Base-by-base conservation (phyloP, 129 eudicot species). In the Glebionis coronaria region DNA sequence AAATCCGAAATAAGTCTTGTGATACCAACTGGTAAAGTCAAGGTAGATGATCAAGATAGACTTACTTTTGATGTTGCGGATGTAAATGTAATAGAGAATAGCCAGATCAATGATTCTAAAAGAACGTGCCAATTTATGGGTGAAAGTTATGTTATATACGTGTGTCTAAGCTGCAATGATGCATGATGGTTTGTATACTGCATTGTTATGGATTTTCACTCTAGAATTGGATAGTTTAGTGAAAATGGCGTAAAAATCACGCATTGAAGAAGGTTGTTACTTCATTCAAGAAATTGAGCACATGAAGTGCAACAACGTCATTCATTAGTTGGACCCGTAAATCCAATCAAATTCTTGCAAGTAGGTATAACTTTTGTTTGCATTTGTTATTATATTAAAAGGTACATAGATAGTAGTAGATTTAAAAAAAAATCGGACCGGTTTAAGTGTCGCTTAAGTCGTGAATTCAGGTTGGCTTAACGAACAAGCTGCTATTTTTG, bases 11-110 rank as follows among this genome's bases (percentile, higher is more conserved):
- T 11, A 35, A 55, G 73, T 52, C 57, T 65, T 40, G 20, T 59
- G 61, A 78, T 49, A 57, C 66, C 70, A 16, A 19, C 61, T 25
- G 52, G 63, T 56, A 78, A 78, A 52, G 60, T 46, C 19, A 28
- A 20, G 12, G 31, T 42, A 5, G 38, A 65, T 29, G 71, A 52
- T 42, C 45, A 16, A 25, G 71, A 70, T 9, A 31, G 40, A 9
- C 40, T 31, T 31, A 31, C 0, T 31, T 9, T 46, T 9, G 21
- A 64, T 1, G 50, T 13, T 59, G 10, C 42, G 55, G 56, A 42
- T 21, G 47, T 58, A 21, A 55, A 21, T 42, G 68, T 52, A 16
- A 50, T 1, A 13, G 68, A 57, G 14, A 38, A 79, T 56, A 68
- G 38, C 16, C 6, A 45, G 4, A 52, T 45, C 4, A 13, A 64